Conservation (phyloP, 2,329 filamentous ascomycete species). For the Stylonectria norvegica region DNA sequence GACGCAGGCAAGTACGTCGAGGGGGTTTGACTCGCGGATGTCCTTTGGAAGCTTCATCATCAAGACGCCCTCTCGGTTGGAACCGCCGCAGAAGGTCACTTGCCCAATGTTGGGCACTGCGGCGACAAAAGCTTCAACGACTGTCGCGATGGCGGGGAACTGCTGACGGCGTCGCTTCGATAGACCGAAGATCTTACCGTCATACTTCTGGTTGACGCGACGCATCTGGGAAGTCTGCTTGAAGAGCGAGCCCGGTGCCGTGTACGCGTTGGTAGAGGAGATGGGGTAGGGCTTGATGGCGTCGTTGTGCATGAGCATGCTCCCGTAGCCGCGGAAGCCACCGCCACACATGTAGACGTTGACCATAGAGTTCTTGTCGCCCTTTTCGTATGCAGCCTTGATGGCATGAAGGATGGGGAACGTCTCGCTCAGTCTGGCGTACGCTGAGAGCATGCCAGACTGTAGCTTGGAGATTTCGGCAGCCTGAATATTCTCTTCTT, state of each 20-base stretch:
- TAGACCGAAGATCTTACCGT: conserved; percentile 67
- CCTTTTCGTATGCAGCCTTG: conserved; percentile 33
- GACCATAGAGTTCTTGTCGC: conserved; percentile 41
- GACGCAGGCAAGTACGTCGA: conserved; percentile 40
- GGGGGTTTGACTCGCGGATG: conserved; percentile 62
- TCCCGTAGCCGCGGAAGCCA: conserved; percentile 87
- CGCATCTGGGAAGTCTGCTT: conserved; percentile 50
- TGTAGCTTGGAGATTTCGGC: conserved; percentile 54
- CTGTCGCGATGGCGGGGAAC: conserved; percentile 77
- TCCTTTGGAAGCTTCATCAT: conserved; percentile 63
- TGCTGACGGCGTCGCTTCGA: conserved; percentile 76
- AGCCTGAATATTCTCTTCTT: conserved; percentile 39
- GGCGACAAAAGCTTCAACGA: conserved; percentile 71
- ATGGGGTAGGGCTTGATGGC: conserved; percentile 75
- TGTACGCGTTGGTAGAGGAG: conserved; percentile 76
- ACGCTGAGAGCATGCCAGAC: conserved; percentile 56
- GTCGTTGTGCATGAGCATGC: conserved; percentile 79
- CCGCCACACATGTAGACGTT: conserved; percentile 84
- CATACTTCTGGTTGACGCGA: conserved; percentile 45
- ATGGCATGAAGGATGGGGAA: conserved; percentile 49
- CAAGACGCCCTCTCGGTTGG: conserved; percentile 79
- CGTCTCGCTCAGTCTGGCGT: conserved; percentile 46
- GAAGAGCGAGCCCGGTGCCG: conserved; percentile 60
- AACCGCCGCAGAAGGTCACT: conserved; percentile 82
- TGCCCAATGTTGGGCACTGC: conserved; percentile 67